Percentiles rank a stretch among this genome's conserved stretches.
phyloP scores from a whole-genome alignment of 306 rosid species.

The Dryas alaskensis region DNA sequence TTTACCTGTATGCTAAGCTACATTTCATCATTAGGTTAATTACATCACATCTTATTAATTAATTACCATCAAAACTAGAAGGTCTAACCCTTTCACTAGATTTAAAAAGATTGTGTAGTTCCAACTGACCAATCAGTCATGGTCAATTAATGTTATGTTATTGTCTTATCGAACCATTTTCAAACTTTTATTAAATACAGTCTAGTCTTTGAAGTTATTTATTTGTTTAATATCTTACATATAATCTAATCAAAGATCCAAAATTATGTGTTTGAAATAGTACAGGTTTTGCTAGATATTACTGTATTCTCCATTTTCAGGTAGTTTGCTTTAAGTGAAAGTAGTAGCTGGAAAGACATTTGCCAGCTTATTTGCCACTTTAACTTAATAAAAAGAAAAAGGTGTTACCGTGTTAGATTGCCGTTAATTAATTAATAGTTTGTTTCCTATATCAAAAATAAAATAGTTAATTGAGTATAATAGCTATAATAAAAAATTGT shows the following conservation, averaged over 20 bases:
- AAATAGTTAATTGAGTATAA: no score
- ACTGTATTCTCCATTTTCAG: not conserved
- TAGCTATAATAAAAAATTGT: no score
- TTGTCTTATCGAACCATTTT: not conserved
- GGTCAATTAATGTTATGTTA: not conserved
- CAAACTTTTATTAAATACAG: not conserved
- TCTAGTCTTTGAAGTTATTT: not conserved
- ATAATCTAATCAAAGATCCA: no score
- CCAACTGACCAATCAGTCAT: conserved; percentile 2
- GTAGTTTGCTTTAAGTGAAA: conserved; percentile 1
- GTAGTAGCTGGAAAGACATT: conserved; percentile 32
- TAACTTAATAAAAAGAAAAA: not conserved
- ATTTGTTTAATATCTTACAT: no score
- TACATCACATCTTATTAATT: no score
- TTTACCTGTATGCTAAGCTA: no score
- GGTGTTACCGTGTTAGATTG: not conserved
- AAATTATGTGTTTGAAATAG: not conserved
- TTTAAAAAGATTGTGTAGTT: not conserved
- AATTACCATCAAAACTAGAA: not conserved
- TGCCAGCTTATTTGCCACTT: conserved; percentile 22
- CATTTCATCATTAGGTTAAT: no score
- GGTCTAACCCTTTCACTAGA: not conserved
- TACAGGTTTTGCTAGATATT: no score
- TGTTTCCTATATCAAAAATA: no score
- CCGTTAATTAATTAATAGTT: not conserved